Evolutionary conservation across 257 asterid genomes (phyloP), one percentile per base, ranked within the genome.

Genomic region (Plantago elongata): DNA sequence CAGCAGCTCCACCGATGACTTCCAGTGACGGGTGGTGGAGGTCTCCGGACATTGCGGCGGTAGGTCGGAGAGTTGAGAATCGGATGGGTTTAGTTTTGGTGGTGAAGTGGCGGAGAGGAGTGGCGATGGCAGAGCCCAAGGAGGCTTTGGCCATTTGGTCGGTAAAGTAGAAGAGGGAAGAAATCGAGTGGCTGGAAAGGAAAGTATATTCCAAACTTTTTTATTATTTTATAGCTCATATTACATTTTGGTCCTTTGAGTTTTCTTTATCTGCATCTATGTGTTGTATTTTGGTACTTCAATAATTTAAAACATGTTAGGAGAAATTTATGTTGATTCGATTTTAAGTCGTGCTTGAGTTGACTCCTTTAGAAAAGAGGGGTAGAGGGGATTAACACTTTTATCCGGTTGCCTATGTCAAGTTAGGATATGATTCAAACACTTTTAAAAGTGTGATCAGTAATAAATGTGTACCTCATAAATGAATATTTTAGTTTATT

Each of bases 1-100:
- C 83, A 68, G 69, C 63, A 56, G 79, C 96, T 63, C 98, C 97
- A 46, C 96, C 99, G 43, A 75, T 55, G 18, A 92, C 79, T 77
- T 89, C 97, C 49, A 83, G 77, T 12, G 97, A 86, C 18, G 81
- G 85, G 68, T 83, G 96, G 57, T 52, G 72, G 43, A 54, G 44
- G 46, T 13, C 27, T 22, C 13, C 69, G 15, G 75, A 61, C 77
- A 73, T 72, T 54, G 75, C 9, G 6, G 67, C 14, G 62, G 72
- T 10, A 64, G 75, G 57, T 63, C 60, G 70, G 69, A 61, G 68
- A 75, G 72, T 46, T 12, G 69, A 38, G 50, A 45, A 52, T 17
- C 37, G 73, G 34, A 54, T 15, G 58, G 72, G 56, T 45, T 54
- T 74, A 15, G 68, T 54, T 46, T 58, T 64, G 54, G 40, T 59